A percentile compares a stretch with the other conserved stretches of the same genome.
phyloP scores from a whole-genome alignment of 2,329 filamentous ascomycete species.

The Alternaria rosae region DNA sequence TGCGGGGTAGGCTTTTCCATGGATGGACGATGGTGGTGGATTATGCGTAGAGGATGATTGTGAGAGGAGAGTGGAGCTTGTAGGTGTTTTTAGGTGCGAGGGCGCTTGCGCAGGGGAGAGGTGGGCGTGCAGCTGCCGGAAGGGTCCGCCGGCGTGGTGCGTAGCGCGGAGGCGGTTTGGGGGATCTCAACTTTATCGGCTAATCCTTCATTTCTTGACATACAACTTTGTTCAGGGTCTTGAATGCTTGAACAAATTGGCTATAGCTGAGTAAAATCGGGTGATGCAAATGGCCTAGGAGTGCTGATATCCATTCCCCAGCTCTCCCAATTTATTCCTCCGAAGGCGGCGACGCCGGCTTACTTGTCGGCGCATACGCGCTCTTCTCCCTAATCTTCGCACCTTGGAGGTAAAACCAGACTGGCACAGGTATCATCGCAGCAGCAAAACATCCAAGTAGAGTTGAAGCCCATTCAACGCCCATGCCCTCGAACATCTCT shows the following conservation, averaged over 20 bases:
- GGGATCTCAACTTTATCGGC: not conserved
- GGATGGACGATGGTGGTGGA: not conserved
- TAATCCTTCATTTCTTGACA: not conserved
- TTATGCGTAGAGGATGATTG: not conserved
- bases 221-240: too few species aligned
- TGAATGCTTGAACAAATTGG: fast-evolving
- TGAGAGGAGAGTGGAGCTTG: not conserved
- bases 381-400: constrained; percentile 55
- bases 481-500: constrained; percentile 64
- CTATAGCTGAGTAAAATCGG: not conserved
- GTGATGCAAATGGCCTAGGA: fast-evolving
- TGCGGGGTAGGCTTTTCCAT: not conserved
- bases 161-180: not conserved
- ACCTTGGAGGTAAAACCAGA: constrained; percentile 55
- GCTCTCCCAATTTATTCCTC: not conserved
- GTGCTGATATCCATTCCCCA: too few species aligned
- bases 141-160: not conserved
- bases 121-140: not conserved
- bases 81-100: not conserved
- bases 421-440: constrained; percentile 54
- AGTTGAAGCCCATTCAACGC: constrained; percentile 57
- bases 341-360: constrained; percentile 18
- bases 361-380: constrained; percentile 52
- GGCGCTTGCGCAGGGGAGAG: constrained; percentile 7
- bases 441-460: constrained; percentile 55